These are phyloP conservation scores for Xerocomellus chrysenteron DNA, from an alignment of 768 basidiomycete genomes.

Conservation along the genomic window DNA sequence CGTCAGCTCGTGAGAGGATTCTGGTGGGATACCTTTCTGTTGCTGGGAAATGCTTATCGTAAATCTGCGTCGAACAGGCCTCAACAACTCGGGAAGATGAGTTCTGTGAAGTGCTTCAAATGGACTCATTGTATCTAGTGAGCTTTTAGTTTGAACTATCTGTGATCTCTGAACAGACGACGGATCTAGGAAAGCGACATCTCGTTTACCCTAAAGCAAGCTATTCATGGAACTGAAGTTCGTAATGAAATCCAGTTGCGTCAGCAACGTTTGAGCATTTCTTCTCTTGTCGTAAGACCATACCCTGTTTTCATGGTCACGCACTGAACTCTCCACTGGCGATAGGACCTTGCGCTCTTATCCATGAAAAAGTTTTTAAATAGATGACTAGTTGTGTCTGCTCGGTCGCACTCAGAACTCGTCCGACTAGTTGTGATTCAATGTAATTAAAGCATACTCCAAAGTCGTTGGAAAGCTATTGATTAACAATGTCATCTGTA, in stretches of 20 bases:
- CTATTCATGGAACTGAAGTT: slow-evolving; percentile 1
- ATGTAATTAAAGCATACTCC: slow-evolving; percentile 14
- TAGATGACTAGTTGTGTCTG: not conserved
- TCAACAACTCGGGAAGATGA: not conserved
- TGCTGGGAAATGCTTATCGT: slow-evolving; percentile 10
- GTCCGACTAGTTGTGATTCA: not conserved
- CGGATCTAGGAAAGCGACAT: slow-evolving; percentile 10
- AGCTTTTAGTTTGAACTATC: not conserved
- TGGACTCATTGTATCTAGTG: not conserved
- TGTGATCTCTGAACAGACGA: not conserved
- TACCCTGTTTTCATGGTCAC: not conserved
- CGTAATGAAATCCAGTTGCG: not conserved
- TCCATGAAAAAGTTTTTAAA: slow-evolving; percentile 1
- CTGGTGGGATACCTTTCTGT: slow-evolving; percentile 13
- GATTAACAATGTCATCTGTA: not conserved
- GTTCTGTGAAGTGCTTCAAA: not conserved
- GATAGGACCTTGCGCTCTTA: slow-evolving; percentile 26
- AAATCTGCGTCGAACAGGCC: slow-evolving; percentile 7
- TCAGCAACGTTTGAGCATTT: slow-evolving; percentile 14
- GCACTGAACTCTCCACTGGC: slow-evolving; percentile 2
- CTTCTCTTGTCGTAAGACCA: slow-evolving; percentile 19
- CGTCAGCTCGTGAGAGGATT: slow-evolving; percentile 25
- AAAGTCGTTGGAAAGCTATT: not conserved
- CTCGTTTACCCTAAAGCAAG: not conserved
- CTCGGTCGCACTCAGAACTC: not conserved